Evolutionary conservation across 441 rosid species (phyloP).

Genomic region (Oxalis stricta): DNA sequence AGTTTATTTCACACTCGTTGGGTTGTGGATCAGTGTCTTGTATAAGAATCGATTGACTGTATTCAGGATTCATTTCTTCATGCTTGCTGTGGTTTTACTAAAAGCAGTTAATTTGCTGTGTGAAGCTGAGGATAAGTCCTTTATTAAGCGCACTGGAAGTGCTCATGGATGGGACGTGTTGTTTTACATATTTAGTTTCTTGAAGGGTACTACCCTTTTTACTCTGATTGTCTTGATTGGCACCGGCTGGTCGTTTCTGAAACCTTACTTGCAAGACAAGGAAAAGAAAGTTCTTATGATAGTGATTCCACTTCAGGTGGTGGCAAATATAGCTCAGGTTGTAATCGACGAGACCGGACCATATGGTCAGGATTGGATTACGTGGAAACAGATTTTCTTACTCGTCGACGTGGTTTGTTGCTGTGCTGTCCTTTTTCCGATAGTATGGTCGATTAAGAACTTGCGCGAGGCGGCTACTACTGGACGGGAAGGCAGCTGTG

Average conservation of each 20-base stretch:
- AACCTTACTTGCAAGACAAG: slow-evolving; percentile 77
- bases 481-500: slow-evolving; percentile 83
- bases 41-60: slow-evolving; percentile 63
- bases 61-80: slow-evolving; percentile 74
- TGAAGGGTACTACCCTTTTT: slow-evolving; percentile 75
- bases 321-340: slow-evolving; percentile 84
- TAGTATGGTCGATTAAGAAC: slow-evolving; percentile 94
- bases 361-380: slow-evolving; percentile 63
- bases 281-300: slow-evolving; percentile 87
- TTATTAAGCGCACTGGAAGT: slow-evolving; percentile 74
- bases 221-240: slow-evolving; percentile 87
- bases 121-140: slow-evolving; percentile 82
- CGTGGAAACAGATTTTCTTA: slow-evolving; percentile 78
- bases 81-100: slow-evolving; percentile 65
- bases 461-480: slow-evolving; percentile 80
- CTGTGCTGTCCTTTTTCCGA: slow-evolving; percentile 84
- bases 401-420: slow-evolving; percentile 93
- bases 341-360: slow-evolving; percentile 77
- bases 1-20: slow-evolving; percentile 46
- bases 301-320: slow-evolving; percentile 86
- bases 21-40: slow-evolving; percentile 55
- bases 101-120: slow-evolving; percentile 59
- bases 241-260: slow-evolving; percentile 87
- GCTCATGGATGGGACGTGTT: slow-evolving; percentile 93
- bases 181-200: slow-evolving; percentile 80